Percentiles rank a stretch among this genome's conserved stretches.
phyloP scores from a whole-genome alignment of 768 basidiomycete species.

The Tricholoma matsutake region DNA sequence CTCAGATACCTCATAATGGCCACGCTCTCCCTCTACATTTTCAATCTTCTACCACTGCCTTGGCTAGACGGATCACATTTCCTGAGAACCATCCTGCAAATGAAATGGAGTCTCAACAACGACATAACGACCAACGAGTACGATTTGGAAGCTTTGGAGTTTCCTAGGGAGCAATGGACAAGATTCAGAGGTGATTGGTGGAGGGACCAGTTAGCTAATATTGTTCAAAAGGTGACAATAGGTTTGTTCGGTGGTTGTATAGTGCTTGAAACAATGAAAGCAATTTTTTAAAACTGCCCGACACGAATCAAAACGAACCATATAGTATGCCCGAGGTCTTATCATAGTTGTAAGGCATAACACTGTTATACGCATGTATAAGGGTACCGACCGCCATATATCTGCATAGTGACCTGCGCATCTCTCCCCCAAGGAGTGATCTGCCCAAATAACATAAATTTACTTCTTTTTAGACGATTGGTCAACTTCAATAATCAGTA shows the following conservation, averaged over 20 bases:
- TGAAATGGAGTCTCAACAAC: neutral
- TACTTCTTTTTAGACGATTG: slow-evolving; percentile 75
- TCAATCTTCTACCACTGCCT: slow-evolving; percentile 78
- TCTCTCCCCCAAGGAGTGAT: slow-evolving; percentile 15
- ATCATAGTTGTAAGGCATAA: slow-evolving; percentile 20
- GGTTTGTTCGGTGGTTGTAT: slow-evolving; percentile 17
- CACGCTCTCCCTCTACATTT: slow-evolving; percentile 74
- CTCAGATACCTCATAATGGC: slow-evolving; percentile 60
- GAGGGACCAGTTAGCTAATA: slow-evolving; percentile 16
- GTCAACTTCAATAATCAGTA: slow-evolving; percentile 69
- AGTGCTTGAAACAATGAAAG: slow-evolving; percentile 18
- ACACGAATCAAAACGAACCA: neutral
- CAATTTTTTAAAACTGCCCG: neutral
- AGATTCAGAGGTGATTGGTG: slow-evolving; percentile 13
- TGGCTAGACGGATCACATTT: slow-evolving; percentile 69
- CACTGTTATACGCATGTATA: slow-evolving; percentile 29
- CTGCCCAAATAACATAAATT: slow-evolving; percentile 22
- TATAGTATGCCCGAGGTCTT: neutral
- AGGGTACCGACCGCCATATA: slow-evolving; percentile 26
- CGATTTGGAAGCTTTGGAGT: slow-evolving; percentile 33
- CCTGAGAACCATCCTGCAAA: slow-evolving; percentile 30
- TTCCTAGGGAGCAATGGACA: slow-evolving; percentile 5
- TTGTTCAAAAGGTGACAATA: slow-evolving; percentile 20
- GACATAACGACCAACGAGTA: slow-evolving; percentile 16
- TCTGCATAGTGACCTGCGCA: slow-evolving; percentile 17